Percentiles rank a stretch among this genome's conserved stretches.
phyloP scores from a whole-genome alignment of 352 stramenopile genomes.

The Phytophthora litchii region DNA sequence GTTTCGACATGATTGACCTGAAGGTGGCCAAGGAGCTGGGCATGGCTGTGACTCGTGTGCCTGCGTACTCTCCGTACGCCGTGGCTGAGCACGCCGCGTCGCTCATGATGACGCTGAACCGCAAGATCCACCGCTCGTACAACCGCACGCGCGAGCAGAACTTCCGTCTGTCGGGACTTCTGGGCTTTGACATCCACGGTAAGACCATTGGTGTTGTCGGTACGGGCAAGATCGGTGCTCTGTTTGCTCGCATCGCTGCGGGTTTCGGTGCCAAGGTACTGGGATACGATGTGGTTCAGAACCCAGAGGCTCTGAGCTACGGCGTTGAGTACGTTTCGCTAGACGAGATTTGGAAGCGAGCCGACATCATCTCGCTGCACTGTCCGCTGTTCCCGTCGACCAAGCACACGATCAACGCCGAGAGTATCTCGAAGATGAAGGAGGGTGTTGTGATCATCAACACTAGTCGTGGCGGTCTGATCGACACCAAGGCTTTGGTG shows the following conservation, averaged over 20 bases:
- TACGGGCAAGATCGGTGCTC: constrained; percentile 47
- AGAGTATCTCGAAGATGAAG: constrained; percentile 88
- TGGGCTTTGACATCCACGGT: constrained; percentile 69
- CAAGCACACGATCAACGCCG: constrained; percentile 83
- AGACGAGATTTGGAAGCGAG: constrained; percentile 61
- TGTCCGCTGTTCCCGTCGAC: constrained; percentile 82
- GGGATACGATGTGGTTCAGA: constrained; percentile 69
- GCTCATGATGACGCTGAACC: constrained; percentile 82
- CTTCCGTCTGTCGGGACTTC: constrained; percentile 64
- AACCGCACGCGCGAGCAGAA: constrained; percentile 78
- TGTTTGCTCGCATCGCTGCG: constrained; percentile 53
- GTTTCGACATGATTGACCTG: constrained; percentile 82
- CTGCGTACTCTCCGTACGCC: constrained; percentile 79
- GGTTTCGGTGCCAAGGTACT: constrained; percentile 54
- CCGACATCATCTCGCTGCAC: constrained; percentile 90
- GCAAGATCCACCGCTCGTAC: constrained; percentile 76
- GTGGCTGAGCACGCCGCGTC: constrained; percentile 77
- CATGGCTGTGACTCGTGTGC: constrained; percentile 67
- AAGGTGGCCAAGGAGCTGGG: constrained; percentile 62
- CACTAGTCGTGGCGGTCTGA: constrained; percentile 83
- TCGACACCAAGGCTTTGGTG: constrained; percentile 84
- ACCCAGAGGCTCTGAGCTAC: constrained; percentile 43
- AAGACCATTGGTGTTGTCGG: constrained; percentile 76
- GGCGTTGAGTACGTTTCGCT: constrained; percentile 44
- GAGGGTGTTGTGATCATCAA: constrained; percentile 90